phyloP scores from a whole-genome alignment of 208 protist species.

The Entamoeba invadens region DNA sequence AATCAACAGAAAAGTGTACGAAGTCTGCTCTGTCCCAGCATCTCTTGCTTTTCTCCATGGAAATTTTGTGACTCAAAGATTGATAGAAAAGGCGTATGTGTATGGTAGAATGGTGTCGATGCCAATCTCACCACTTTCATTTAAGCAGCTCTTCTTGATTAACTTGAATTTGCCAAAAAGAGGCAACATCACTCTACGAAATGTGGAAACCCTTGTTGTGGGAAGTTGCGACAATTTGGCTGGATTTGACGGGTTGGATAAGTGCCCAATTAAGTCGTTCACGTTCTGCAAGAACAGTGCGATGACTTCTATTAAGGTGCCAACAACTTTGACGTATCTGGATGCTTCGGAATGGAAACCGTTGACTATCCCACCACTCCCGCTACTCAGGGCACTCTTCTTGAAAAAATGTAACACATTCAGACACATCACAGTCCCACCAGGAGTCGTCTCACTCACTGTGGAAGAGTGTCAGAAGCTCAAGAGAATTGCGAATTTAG shows the following conservation, averaged over 20 bases:
- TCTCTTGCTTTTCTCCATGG: not conserved
- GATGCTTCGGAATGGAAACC: not conserved
- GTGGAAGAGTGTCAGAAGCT: not conserved
- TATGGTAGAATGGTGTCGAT: not conserved
- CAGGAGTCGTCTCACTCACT: not conserved
- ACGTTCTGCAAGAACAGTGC: not conserved
- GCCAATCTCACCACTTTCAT: not conserved
- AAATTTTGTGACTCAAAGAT: not conserved
- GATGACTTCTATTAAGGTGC: not conserved
- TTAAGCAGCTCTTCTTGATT: not conserved
- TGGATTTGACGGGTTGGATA: not conserved
- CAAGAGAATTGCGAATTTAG: not conserved
- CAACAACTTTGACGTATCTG: not conserved
- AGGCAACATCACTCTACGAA: not conserved
- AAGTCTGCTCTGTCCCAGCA: not conserved
- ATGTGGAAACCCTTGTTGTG: not conserved
- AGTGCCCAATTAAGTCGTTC: not conserved
- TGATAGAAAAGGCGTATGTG: not conserved
- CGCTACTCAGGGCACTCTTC: not conserved
- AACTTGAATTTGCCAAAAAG: not conserved
- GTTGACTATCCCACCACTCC: not conserved
- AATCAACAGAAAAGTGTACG: not conserved
- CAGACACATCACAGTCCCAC: not conserved
- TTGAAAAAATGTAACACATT: not conserved
- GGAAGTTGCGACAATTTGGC: not conserved